These are phyloP conservation scores for Phialophora macrospora DNA, from an alignment of 2,329 filamentous ascomycete species.

Conservation along the genomic window DNA sequence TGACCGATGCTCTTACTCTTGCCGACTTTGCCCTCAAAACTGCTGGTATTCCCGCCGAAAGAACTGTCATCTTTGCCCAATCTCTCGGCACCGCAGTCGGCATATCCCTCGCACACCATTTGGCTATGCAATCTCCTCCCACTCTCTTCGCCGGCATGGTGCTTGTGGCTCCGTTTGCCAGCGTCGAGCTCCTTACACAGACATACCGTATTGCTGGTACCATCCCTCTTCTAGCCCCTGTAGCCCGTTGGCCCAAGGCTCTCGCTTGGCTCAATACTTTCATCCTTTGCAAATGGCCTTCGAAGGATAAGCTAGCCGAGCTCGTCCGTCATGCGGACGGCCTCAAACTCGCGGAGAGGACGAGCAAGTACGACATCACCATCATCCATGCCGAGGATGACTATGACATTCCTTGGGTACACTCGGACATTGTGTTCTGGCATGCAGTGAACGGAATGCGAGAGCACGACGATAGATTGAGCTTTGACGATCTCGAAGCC, in stretches of 20 bases:
- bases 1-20: slow-evolving; percentile 59
- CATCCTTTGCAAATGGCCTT: slow-evolving; percentile 59
- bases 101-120: slow-evolving; percentile 52
- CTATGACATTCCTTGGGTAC: slow-evolving; percentile 41
- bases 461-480: slow-evolving; percentile 44
- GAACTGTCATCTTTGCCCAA: slow-evolving; percentile 65
- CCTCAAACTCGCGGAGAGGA: slow-evolving; percentile 19
- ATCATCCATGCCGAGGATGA: slow-evolving; percentile 47
- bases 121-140: slow-evolving; percentile 50
- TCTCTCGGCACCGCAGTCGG: slow-evolving; percentile 63
- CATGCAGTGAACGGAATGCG: slow-evolving; percentile 59
- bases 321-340: slow-evolving; percentile 50
- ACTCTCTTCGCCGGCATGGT: slow-evolving; percentile 60
- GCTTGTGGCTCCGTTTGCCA: slow-evolving; percentile 62
- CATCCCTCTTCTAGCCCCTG: slow-evolving; percentile 60
- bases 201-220: slow-evolving; percentile 63
- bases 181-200: slow-evolving; percentile 58
- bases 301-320: slow-evolving; percentile 54
- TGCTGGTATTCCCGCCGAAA: slow-evolving; percentile 58
- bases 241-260: slow-evolving; percentile 55
- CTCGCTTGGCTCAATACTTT: slow-evolving; percentile 55
- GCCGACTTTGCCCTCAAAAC: slow-evolving; percentile 60
- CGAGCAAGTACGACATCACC: slow-evolving; percentile 42
- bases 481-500: slow-evolving; percentile 51
- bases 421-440: slow-evolving; percentile 60